Conservation (phyloP, 352 stramenopile species). For the Elongisporangium prolatum region DNA sequence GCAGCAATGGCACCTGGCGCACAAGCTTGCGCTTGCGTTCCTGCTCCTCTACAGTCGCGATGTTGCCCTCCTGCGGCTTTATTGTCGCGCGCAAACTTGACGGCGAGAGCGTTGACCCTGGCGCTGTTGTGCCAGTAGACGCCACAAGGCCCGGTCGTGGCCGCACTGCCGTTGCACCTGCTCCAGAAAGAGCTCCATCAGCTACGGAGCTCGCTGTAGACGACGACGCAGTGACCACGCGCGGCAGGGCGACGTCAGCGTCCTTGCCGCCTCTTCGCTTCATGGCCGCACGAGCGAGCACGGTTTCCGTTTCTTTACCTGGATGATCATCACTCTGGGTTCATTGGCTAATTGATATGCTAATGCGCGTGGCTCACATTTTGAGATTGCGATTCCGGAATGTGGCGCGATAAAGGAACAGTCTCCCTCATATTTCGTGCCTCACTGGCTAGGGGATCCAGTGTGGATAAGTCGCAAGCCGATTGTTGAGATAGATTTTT, state of each 20-base stretch:
- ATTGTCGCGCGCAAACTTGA: conserved; percentile 4
- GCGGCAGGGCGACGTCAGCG: neutral
- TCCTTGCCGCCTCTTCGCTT: neutral
- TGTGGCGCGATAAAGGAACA: too few relatives aligned
- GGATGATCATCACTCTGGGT: neutral
- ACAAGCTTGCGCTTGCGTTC: conserved; percentile 52
- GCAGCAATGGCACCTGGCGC: conserved; percentile 43
- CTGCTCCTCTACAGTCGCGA: neutral
- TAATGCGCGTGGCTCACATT: too few relatives aligned
- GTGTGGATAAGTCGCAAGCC: too few relatives aligned
- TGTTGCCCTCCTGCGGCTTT: neutral
- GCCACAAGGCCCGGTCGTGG: neutral
- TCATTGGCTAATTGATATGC: too few relatives aligned
- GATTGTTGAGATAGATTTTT: too few relatives aligned
- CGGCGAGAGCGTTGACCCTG: neutral
- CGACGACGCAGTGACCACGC: neutral
- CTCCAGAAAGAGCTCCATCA: neutral
- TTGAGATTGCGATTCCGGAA: too few relatives aligned
- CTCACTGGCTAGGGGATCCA: too few relatives aligned
- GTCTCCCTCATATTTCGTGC: too few relatives aligned
- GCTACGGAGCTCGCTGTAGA: neutral
- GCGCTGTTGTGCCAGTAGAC: neutral
- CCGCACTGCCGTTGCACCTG: neutral
- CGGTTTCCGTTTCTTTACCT: neutral
- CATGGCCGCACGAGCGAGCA: neutral